Conservation (phyloP, 768 basidiomycete genomes). For the Coprinopsis marcescibilis region DNA sequence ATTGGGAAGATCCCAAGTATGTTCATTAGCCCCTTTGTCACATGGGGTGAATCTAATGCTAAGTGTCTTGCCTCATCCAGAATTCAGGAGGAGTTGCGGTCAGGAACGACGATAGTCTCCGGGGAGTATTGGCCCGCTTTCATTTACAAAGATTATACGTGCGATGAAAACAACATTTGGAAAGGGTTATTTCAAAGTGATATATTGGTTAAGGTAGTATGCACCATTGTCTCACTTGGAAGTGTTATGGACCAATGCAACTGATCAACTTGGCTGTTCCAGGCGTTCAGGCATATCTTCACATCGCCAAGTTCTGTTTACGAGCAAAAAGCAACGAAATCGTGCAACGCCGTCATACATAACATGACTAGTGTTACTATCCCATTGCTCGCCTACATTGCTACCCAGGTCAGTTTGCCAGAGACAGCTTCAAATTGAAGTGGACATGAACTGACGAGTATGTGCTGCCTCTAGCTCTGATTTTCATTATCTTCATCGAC, state of each 20-base stretch:
- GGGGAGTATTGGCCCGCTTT: background rate
- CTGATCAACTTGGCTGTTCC: background rate
- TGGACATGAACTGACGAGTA: background rate
- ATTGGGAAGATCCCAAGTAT: background rate
- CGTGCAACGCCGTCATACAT: conserved; percentile 3
- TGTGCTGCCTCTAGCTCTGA: too few species aligned
- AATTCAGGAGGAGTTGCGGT: background rate
- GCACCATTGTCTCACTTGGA: background rate
- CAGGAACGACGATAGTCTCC: background rate
- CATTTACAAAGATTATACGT: background rate
- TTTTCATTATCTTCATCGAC: background rate
- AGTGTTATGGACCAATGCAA: background rate
- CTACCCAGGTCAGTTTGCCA: conserved; percentile 6
- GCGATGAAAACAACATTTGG: background rate
- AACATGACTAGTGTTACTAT: conserved; percentile 4
- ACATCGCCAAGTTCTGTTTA: conserved; percentile 6
- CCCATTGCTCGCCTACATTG: conserved; percentile 5
- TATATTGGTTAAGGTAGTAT: too few species aligned
- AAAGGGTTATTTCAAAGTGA: background rate
- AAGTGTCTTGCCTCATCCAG: too few species aligned
- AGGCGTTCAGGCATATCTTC: conserved; percentile 8
- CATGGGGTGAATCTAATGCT: background rate
- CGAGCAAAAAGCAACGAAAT: background rate
- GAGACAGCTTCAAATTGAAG: background rate
- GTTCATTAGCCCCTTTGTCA: background rate